Percentiles rank a stretch among this genome's conserved stretches.
Evolutionary conservation across 1,284 basidiomycete species (phyloP).

Genomic region (Cryptococcus sp.): DNA sequence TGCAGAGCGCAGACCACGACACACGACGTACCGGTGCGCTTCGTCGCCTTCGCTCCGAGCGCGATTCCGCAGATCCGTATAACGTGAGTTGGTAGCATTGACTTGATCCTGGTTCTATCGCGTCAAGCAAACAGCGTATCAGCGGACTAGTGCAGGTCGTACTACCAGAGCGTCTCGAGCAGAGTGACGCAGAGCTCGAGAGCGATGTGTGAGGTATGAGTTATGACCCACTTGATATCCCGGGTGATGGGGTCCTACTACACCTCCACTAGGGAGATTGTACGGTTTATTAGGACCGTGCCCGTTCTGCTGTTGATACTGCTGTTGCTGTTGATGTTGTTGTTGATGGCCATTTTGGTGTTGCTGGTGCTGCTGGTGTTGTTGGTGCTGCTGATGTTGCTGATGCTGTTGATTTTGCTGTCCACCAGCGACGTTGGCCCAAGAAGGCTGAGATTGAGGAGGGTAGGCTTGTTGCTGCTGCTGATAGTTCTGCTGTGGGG

Average conservation of each 20-base stretch:
- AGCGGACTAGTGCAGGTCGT: neutral
- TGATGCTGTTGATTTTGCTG: constrained; percentile 32
- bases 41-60: constrained; percentile 70
- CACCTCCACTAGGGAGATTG: constrained; percentile 29
- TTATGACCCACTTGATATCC: constrained; percentile 31
- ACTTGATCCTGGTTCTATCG: constrained; percentile 63
- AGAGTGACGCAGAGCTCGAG: neutral
- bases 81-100: constrained; percentile 61
- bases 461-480: constrained; percentile 26
- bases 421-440: constrained; percentile 26
- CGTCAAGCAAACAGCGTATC: constrained; percentile 37
- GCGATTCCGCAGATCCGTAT: constrained; percentile 67
- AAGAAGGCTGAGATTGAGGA: constrained; percentile 26
- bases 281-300: constrained; percentile 19
- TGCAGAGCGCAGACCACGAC: neutral
- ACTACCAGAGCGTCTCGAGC: neutral
- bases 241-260: constrained; percentile 54
- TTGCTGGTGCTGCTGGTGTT: constrained; percentile 27
- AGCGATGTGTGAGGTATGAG: no score
- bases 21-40: constrained; percentile 42
- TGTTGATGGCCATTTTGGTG: constrained; percentile 24
- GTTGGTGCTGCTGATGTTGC: constrained; percentile 12
- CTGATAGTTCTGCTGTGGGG: constrained; percentile 30
- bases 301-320: constrained; percentile 26
- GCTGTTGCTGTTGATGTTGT: constrained; percentile 27